A percentile compares a stretch with the other conserved stretches of the same genome.
phyloP scores from a whole-genome alignment of 768 basidiomycete species.

The Pulveroboletus sp. region DNA sequence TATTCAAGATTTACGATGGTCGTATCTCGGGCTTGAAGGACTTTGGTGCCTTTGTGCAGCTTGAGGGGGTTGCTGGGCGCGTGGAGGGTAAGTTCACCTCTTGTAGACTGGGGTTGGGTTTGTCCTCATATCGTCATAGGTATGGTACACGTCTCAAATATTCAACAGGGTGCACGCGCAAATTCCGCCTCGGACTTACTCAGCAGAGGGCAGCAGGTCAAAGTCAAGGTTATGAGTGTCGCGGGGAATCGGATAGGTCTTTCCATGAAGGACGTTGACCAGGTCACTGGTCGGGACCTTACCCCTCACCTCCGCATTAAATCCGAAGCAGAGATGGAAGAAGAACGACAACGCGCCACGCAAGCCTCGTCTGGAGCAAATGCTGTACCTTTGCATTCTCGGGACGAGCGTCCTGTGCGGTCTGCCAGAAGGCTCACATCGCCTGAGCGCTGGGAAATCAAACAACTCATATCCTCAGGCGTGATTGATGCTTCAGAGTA shows the following conservation, averaged over 20 bases:
- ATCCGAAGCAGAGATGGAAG: constrained; percentile 90
- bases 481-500: constrained; percentile 91
- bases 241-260: constrained; percentile 79
- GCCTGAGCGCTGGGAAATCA: constrained; percentile 99
- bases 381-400: constrained; percentile 71
- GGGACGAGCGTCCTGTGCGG: constrained; percentile 49
- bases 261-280: constrained; percentile 99
- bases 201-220: constrained; percentile 79
- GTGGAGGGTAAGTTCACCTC: constrained; percentile 77
- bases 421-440: constrained; percentile 90
- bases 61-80: constrained; percentile 85
- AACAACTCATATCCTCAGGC: constrained; percentile 96
- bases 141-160: constrained; percentile 96
- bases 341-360: constrained; percentile 63
- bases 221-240: constrained; percentile 95
- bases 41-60: constrained; percentile 90
- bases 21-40: constrained; percentile 85
- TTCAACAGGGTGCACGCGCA: constrained; percentile 80
- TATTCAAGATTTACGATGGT: constrained; percentile 95
- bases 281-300: constrained; percentile 83
- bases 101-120: not conserved
- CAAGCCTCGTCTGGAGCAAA: constrained; percentile 81
- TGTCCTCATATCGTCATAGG: constrained; percentile 46
- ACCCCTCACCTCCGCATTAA: constrained; percentile 94
- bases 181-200: constrained; percentile 87